Evolutionary conservation across 2,329 filamentous ascomycete species (phyloP), one percentile per base, ranked within the genome.

Genomic region (Orbilia brochopaga): DNA sequence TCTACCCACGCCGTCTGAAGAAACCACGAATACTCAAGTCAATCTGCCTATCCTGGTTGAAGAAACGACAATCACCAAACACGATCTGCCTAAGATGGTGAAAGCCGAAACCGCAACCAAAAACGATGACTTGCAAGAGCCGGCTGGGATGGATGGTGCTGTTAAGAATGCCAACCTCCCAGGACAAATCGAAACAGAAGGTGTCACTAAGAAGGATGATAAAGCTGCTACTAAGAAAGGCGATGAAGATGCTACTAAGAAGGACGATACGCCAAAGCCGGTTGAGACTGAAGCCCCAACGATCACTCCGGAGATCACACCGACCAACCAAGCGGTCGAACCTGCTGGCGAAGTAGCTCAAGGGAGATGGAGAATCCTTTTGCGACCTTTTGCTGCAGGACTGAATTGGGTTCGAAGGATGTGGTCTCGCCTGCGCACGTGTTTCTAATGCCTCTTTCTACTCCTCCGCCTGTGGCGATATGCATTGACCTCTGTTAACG

Each of bases 301-400:
- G 8, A 32, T 3, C 27, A 32, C 3, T 8, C 4, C 27, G 6
- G 5, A 19, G 6, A 23, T 48, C 19, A 19, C 19, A 11, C 44
- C 44, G 6, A 17, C 19, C 19, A 42, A 13, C 37, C 13, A 42
- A 13, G 37, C 15, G 32, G 21, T 59, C n/a, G 13, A 17, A 6
- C 17, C 64, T 13, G 30, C 21, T 32, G 13, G 24, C 13, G 15
- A 27, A 13, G 53, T 44, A 23, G 27, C 5, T 6, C 46, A 57
- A 51, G 52, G 32, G 42, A 57, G 52, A n/a, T 65, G 57, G 53
- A 23, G 13, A 21, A 40, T 52, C 15, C 53, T 42, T 57, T 44
- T 30, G 2, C 37, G 24, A 35, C 27, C 30, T 35, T 35, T 58
- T 57, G 42, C 19, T 11, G 37, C 7, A 35, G 21, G 23, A 27